Conservation (phyloP, 208 protist species). For the Trypanosoma rangeli region DNA sequence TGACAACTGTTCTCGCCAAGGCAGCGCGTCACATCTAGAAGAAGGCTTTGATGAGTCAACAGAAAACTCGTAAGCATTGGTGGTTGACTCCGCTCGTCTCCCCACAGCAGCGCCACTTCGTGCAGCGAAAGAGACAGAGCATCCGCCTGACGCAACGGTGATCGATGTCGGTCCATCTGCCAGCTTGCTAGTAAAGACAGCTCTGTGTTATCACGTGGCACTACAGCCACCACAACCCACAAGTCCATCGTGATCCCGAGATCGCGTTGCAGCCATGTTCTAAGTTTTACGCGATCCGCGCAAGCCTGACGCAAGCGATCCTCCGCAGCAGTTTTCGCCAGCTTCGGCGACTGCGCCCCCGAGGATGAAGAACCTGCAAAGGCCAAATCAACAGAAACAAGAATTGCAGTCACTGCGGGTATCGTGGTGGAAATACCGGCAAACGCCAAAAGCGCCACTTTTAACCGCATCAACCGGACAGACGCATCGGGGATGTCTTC, state of each 20-base stretch:
- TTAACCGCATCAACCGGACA: conserved; percentile 17
- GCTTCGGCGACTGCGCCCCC: too few species aligned
- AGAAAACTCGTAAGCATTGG: conserved; percentile 32
- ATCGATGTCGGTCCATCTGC: conserved; percentile 28
- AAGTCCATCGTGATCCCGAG: conserved; percentile 5
- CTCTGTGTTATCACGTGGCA: conserved; percentile 4
- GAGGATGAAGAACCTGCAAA: neutral
- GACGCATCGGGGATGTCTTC: conserved; percentile 14
- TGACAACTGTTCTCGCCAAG: conserved; percentile 21
- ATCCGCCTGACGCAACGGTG: conserved; percentile 40
- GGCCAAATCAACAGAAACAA: conserved; percentile 14
- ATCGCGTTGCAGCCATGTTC: conserved; percentile 15
- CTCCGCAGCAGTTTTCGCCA: neutral
- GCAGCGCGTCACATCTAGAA: conserved; percentile 62
- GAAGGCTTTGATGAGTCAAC: conserved; percentile 55
- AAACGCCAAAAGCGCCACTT: conserved; percentile 19
- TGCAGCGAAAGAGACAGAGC: conserved; percentile 32
- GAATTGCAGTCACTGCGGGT: conserved; percentile 18
- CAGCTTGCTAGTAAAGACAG: conserved; percentile 34
- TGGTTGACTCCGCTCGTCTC: neutral
- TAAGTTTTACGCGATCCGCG: conserved; percentile 12
- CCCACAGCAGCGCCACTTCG: conserved; percentile 30
- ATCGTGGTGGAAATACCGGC: neutral
- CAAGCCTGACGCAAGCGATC: conserved; percentile 12
- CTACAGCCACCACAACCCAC: conserved; percentile 17